phyloP scores from a whole-genome alignment of 305 asterid genomes.

The Solanum hybrid region DNA sequence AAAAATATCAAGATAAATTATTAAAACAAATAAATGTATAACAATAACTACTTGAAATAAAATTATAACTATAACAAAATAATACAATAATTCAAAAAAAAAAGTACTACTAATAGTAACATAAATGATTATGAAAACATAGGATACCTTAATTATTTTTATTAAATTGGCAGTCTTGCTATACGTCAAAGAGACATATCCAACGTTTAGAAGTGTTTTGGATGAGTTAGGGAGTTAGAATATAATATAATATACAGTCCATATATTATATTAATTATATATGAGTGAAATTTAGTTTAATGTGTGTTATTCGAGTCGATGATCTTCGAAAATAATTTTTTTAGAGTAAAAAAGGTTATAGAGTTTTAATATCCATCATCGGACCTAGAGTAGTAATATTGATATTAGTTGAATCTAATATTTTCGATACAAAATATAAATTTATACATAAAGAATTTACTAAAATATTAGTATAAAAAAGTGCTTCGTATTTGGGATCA shows the following conservation, averaged over 20 bases:
- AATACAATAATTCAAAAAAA: neutral
- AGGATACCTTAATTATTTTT: neutral
- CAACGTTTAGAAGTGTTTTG: neutral
- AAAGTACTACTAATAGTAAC: neutral
- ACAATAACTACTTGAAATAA: neutral
- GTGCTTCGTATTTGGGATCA: neutral
- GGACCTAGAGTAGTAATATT: neutral
- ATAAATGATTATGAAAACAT: neutral
- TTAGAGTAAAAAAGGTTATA: neutral
- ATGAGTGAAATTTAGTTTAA: neutral
- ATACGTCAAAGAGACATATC: neutral
- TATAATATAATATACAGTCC: neutral
- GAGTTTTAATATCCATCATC: neutral
- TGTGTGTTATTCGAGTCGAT: neutral
- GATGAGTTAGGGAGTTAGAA: neutral
- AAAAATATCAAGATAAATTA: neutral
- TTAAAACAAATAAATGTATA: neutral
- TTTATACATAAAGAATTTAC: neutral
- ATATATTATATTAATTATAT: neutral
- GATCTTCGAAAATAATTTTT: fast-evolving
- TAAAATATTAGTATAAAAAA: neutral
- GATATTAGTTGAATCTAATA: neutral
- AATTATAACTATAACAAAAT: neutral
- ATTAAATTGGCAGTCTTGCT: neutral
- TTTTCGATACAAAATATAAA: neutral